Percentiles rank a stretch among this genome's conserved stretches.
These are phyloP conservation scores for Plenodomus tracheiphilus DNA, from an alignment of 2,329 filamentous ascomycete species.

Conservation along the genomic window DNA sequence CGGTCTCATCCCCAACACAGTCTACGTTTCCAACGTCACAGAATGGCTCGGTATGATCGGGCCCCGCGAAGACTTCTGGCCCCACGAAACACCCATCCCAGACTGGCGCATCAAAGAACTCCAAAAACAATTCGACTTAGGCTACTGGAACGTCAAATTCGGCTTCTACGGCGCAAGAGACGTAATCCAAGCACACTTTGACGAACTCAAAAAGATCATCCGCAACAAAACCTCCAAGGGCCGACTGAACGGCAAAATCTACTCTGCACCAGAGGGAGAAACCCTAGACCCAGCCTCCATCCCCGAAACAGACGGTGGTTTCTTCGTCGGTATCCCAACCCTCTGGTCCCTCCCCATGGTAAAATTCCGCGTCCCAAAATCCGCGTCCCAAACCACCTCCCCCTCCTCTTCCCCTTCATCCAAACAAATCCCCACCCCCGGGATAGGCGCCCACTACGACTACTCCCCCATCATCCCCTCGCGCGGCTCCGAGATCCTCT, in stretches of 20 bases:
- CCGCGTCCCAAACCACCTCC: neutral
- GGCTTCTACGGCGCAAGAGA: slow-evolving; percentile 50
- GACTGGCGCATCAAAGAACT: slow-evolving; percentile 52
- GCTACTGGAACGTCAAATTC: slow-evolving; percentile 53
- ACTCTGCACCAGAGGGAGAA: slow-evolving; percentile 44
- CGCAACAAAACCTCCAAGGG: slow-evolving; percentile 44
- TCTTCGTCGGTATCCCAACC: slow-evolving; percentile 37
- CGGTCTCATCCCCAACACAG: slow-evolving; percentile 48
- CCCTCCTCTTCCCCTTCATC: too few relatives aligned
- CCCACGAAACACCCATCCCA: slow-evolving; percentile 50
- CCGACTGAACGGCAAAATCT: slow-evolving; percentile 44
- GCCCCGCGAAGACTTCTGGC: slow-evolving; percentile 50
- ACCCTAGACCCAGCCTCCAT: slow-evolving; percentile 45
- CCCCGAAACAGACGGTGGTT: slow-evolving; percentile 35
- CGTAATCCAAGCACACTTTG: slow-evolving; percentile 52
- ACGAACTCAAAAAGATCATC: slow-evolving; percentile 45
- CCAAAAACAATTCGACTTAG: slow-evolving; percentile 47
- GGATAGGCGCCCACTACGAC: slow-evolving; percentile 38
- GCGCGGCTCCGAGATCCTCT: slow-evolving; percentile 45
- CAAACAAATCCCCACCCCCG: too few relatives aligned
- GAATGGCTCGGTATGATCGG: slow-evolving; percentile 52
- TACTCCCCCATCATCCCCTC: slow-evolving; percentile 38
- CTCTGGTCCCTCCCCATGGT: slow-evolving; percentile 40
- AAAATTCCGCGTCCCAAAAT: slow-evolving; percentile 34
- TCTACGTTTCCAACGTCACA: slow-evolving; percentile 53